Conservation (phyloP, 768 basidiomycete species). For the Grammothele lineata region DNA sequence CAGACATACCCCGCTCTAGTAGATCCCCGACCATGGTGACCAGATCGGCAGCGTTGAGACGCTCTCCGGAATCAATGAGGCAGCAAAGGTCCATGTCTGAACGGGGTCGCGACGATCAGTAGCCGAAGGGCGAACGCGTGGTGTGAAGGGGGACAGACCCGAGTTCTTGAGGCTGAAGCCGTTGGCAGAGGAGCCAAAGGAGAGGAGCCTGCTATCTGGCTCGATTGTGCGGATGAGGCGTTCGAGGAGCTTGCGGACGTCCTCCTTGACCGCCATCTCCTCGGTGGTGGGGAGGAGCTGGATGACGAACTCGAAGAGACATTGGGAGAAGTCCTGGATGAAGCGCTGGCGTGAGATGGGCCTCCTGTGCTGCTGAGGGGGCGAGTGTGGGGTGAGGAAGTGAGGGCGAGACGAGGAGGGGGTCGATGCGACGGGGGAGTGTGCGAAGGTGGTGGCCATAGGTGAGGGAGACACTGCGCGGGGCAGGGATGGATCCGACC, state of each 20-base stretch:
- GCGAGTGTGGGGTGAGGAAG: slow-evolving; percentile 15
- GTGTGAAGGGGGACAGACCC: slow-evolving; percentile 39
- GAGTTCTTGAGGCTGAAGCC: slow-evolving; percentile 96
- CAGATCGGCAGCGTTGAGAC: slow-evolving; percentile 77
- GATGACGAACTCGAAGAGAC: slow-evolving; percentile 89
- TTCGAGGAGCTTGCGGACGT: slow-evolving; percentile 92
- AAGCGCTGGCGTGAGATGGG: slow-evolving; percentile 56
- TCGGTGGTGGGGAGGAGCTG: slow-evolving; percentile 87
- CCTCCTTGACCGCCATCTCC: slow-evolving; percentile 93
- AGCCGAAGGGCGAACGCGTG: not conserved
- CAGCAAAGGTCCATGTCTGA: slow-evolving; percentile 98
- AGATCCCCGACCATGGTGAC: slow-evolving; percentile 93
- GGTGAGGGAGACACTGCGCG: slow-evolving; percentile 3
- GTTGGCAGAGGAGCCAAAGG: slow-evolving; percentile 96
- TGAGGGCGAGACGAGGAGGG: slow-evolving; percentile 15
- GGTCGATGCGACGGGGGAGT: slow-evolving; percentile 10
- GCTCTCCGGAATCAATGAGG: slow-evolving; percentile 85
- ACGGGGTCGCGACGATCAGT: slow-evolving; percentile 2
- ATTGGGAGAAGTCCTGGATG: slow-evolving; percentile 79
- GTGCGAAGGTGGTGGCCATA: slow-evolving; percentile 20
- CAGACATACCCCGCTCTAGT: slow-evolving; percentile 78
- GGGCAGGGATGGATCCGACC: slow-evolving; percentile 14
- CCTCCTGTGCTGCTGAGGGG: slow-evolving; percentile 17
- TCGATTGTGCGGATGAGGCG: slow-evolving; percentile 93
- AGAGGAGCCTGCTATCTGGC: slow-evolving; percentile 83